Evolutionary conservation across 495 filamentous ascomycete genomes (phyloP), one percentile per base, ranked within the genome.

Genomic region (Geopyxis carbonaria): DNA sequence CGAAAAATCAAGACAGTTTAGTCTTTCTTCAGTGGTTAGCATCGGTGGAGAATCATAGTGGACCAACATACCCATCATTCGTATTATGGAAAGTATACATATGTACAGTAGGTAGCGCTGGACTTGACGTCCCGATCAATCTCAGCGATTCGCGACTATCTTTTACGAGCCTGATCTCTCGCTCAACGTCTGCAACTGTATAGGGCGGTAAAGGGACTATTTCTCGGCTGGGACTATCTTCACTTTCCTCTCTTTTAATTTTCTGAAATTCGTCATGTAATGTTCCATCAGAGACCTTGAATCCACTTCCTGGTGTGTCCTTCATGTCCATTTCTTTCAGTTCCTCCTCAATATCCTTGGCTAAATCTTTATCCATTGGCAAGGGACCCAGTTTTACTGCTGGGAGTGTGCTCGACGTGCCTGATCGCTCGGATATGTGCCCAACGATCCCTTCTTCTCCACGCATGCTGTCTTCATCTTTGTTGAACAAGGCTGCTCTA

Each of bases 61-160:
- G 22, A 19, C n/a, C 6, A 9, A 61, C 72, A 64, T 63, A 92
- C 86, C 69, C 75, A 50, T 92, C 81, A 42, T 79, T 72, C 5
- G 82, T 93, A 56, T 97, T 95, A 62, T 97, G 91, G 50, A 94
- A 93, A 0, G 89, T 95, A 51, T 84, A 93, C 79, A 95, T 93
- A 65, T 75, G 81, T 8, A 89, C 74, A 50, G 82, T 89, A 6
- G 53, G 53, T 7, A 56, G 38, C 16, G 51, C 52, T n/a, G 52
- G 52, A n/a, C 40, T 41, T 8, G 53, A 52, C 19, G 92, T 65
- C 28, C 75, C 72, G 38, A 82, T 75, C 34, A 97, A 82, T 36
- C 69, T 72, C 57, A 92, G 91, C 18, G 85, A 68, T 51, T 94
- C 87, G 10, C 89, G 75, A 48, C 86, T 79, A 54, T 97, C 89